These are phyloP conservation scores for Lineolata rhizophorae DNA, from an alignment of 495 filamentous ascomycete species.

Conservation along the genomic window DNA sequence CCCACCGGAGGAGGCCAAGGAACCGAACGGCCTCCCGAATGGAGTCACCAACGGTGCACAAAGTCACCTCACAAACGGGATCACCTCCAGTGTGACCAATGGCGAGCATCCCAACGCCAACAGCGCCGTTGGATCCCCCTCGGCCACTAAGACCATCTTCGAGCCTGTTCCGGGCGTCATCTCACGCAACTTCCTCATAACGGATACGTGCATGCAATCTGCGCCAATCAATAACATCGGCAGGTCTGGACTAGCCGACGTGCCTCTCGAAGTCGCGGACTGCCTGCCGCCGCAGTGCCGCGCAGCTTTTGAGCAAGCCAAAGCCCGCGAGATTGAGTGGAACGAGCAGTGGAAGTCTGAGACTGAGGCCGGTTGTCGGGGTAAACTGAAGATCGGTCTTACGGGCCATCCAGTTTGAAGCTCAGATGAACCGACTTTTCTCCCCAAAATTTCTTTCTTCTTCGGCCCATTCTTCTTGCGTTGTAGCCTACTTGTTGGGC, in stretches of 20 bases:
- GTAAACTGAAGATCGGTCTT: slow-evolving; percentile 25
- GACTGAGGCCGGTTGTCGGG: slow-evolving; percentile 24
- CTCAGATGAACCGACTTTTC: not conserved
- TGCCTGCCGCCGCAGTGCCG: slow-evolving; percentile 53
- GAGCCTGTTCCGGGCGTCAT: slow-evolving; percentile 38
- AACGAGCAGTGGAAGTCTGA: slow-evolving; percentile 50
- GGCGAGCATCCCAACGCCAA: slow-evolving; percentile 3
- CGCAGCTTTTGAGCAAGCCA: slow-evolving; percentile 39
- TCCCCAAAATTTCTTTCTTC: not conserved
- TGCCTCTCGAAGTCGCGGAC: slow-evolving; percentile 43
- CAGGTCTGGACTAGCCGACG: slow-evolving; percentile 40
- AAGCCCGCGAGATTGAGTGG: slow-evolving; percentile 42
- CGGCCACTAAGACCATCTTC: slow-evolving; percentile 25
- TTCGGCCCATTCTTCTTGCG: slow-evolving; percentile 4
- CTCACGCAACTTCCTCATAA: slow-evolving; percentile 51
- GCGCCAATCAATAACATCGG: slow-evolving; percentile 25
- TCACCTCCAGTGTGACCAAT: slow-evolving; percentile 1
- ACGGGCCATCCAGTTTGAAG: slow-evolving; percentile 18
- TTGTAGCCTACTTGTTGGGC: slow-evolving; percentile 1
- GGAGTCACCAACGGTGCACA: slow-evolving; percentile 6
- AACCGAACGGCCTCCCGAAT: slow-evolving; percentile 3
- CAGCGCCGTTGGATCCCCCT: not conserved
- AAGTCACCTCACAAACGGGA: slow-evolving; percentile 7
- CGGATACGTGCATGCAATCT: slow-evolving; percentile 44
- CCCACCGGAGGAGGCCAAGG: slow-evolving; percentile 8